A percentile compares a stretch with the other conserved stretches of the same genome.
Evolutionary conservation across 768 basidiomycete species (phyloP).

Genomic region (Kwoniella europaea): DNA sequence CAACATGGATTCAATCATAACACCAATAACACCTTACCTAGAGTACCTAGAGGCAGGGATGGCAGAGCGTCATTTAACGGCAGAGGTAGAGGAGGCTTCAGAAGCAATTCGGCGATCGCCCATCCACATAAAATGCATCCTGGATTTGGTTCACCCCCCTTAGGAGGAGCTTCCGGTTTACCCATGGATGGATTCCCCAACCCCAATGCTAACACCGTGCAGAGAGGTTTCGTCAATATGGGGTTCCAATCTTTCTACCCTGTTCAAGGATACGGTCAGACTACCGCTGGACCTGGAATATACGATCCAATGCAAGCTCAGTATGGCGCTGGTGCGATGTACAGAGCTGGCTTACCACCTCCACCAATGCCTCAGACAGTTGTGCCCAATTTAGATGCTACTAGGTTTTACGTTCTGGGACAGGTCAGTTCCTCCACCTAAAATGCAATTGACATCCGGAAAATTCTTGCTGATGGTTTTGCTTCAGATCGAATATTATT

Average conservation of each 20-base stretch:
- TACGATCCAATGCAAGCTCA: slow-evolving; percentile 36
- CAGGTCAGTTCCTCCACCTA: slow-evolving; percentile 43
- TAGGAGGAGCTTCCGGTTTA: background rate
- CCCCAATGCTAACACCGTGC: slow-evolving; percentile 2
- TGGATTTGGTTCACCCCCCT: slow-evolving; percentile 23
- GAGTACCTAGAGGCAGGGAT: slow-evolving; percentile 37
- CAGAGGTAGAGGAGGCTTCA: slow-evolving; percentile 35
- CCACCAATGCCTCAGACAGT: slow-evolving; percentile 57
- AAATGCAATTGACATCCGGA: too few relatives aligned
- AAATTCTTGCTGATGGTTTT: too few relatives aligned
- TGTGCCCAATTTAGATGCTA: slow-evolving; percentile 64
- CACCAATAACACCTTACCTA: slow-evolving; percentile 20
- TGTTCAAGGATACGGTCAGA: slow-evolving; percentile 17
- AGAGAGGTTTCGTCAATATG: slow-evolving; percentile 28
- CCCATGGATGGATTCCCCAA: slow-evolving; percentile 18
- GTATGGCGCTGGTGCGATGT: slow-evolving; percentile 19
- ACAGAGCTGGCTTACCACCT: slow-evolving; percentile 38
- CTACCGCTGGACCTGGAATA: slow-evolving; percentile 11
- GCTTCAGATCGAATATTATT: slow-evolving; percentile 80
- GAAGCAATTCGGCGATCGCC: slow-evolving; percentile 26
- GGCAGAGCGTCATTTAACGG: slow-evolving; percentile 32
- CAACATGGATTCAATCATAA: slow-evolving; percentile 35
- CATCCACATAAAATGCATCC: slow-evolving; percentile 14
- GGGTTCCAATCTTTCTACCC: slow-evolving; percentile 33
- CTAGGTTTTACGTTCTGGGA: slow-evolving; percentile 71